Conservation (phyloP, 2,329 filamentous ascomycete species). For the Nakataea oryzae region DNA sequence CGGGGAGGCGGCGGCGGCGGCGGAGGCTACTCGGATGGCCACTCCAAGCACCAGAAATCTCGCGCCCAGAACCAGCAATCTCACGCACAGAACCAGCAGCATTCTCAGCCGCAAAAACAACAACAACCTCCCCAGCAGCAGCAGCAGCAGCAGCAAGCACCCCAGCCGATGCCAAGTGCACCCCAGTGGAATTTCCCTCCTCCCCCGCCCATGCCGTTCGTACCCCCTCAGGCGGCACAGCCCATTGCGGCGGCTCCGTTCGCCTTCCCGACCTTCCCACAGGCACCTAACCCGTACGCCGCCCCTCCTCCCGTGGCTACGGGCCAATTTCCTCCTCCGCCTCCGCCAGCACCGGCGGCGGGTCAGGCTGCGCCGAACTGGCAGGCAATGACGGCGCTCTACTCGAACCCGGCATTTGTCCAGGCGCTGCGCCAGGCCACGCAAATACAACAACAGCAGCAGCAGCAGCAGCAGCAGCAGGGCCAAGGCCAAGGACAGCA, state of each 20-base stretch:
- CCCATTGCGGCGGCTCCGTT: background rate
- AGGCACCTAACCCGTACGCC: background rate
- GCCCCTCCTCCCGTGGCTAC: background rate
- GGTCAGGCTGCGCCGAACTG: background rate
- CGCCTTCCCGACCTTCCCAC: background rate
- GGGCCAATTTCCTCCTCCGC: background rate
- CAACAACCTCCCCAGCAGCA: background rate
- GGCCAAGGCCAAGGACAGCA: background rate
- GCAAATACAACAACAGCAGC: background rate
- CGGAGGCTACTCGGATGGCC: constrained; percentile 15
- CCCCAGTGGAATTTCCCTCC: background rate
- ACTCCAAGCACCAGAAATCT: background rate
- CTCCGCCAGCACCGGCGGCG: background rate
- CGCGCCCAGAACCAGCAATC: background rate
- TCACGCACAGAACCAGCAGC: background rate
- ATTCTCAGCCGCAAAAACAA: background rate
- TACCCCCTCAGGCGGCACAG: background rate
- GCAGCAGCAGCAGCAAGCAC: background rate
- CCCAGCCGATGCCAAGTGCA: background rate
- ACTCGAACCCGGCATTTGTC: background rate
- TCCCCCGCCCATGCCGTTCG: background rate
- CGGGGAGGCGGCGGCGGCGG: constrained; percentile 23
- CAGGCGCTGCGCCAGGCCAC: background rate
- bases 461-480: background rate
- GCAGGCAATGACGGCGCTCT: constrained; percentile 1